These are phyloP conservation scores for Phytophthora citrophthora DNA, from an alignment of 352 stramenopile species.

Conservation along the genomic window DNA sequence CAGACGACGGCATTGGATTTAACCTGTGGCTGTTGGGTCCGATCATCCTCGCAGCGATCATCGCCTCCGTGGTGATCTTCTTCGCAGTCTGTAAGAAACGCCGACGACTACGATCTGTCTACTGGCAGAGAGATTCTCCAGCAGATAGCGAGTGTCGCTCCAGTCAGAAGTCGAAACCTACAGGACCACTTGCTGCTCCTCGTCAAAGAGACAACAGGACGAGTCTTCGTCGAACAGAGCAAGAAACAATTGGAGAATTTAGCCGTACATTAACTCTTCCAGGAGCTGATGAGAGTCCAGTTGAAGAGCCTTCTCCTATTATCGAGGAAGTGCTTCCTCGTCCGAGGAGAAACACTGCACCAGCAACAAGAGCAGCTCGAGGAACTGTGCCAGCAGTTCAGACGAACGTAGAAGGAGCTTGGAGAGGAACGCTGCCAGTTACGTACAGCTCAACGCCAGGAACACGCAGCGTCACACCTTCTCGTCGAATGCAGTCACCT, in stretches of 20 bases:
- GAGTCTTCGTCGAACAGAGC: conserved; percentile 34
- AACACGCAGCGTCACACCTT: background rate
- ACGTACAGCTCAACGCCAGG: conserved; percentile 3
- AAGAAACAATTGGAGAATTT: conserved; percentile 40
- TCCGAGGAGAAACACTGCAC: conserved; percentile 23
- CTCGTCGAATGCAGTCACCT: background rate
- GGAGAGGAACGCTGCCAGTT: conserved; percentile 10
- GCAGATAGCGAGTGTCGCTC: conserved; percentile 14
- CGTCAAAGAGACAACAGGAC: conserved; percentile 19
- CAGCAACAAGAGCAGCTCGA: background rate
- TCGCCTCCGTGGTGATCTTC: conserved; percentile 10
- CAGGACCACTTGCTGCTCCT: conserved; percentile 13
- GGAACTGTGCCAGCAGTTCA: background rate
- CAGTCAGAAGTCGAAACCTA: conserved; percentile 26
- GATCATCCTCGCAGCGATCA: conserved; percentile 18
- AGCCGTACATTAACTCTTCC: conserved; percentile 30
- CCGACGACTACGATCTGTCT: conserved; percentile 17
- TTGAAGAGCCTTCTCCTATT: conserved; percentile 24
- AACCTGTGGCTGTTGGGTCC: conserved; percentile 32
- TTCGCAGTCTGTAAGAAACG: conserved; percentile 29
- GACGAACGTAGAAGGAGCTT: conserved; percentile 4
- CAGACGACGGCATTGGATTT: conserved; percentile 18
- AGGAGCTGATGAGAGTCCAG: conserved; percentile 20
- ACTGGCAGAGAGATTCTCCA: conserved; percentile 22
- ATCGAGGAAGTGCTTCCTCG: conserved; percentile 25